Evolutionary conservation across 768 basidiomycete genomes (phyloP).

Genomic region (Dentipellis fragilis): DNA sequence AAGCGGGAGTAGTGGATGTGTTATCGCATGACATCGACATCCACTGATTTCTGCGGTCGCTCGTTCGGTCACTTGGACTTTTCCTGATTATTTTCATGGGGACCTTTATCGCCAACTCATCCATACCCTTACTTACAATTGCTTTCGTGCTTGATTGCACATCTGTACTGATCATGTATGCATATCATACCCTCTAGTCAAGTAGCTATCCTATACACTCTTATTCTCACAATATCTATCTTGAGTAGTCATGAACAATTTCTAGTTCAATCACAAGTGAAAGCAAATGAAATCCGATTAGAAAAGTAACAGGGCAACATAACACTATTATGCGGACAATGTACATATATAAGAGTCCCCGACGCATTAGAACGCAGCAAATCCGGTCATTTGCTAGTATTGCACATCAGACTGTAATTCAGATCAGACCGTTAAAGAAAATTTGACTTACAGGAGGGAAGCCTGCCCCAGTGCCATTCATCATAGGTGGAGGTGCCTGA

Average conservation of each 20-base stretch:
- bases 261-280: not conserved
- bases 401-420: too few relatives aligned
- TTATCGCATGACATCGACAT: conserved; percentile 41
- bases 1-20: conserved; percentile 29
- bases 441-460: conserved; percentile 48
- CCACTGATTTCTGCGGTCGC: not conserved
- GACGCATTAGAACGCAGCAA: conserved; percentile 10
- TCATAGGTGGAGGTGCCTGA: conserved; percentile 48
- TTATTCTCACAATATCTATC: not conserved
- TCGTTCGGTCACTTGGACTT: not conserved
- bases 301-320: not conserved
- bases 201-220: not conserved
- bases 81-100: not conserved
- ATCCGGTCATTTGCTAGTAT: conserved; percentile 14
- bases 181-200: not conserved
- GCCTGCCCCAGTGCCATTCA: conserved; percentile 49
- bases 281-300: not conserved
- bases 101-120: not conserved
- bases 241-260: not conserved
- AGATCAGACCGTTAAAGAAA: too few relatives aligned
- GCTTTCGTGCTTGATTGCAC: not conserved
- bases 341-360: not conserved
- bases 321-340: not conserved
- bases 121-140: not conserved
- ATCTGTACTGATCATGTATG: conserved; percentile 1